Base-by-base conservation (phyloP, 148 eudicot genomes). In the Spergularia bocconei region DNA sequence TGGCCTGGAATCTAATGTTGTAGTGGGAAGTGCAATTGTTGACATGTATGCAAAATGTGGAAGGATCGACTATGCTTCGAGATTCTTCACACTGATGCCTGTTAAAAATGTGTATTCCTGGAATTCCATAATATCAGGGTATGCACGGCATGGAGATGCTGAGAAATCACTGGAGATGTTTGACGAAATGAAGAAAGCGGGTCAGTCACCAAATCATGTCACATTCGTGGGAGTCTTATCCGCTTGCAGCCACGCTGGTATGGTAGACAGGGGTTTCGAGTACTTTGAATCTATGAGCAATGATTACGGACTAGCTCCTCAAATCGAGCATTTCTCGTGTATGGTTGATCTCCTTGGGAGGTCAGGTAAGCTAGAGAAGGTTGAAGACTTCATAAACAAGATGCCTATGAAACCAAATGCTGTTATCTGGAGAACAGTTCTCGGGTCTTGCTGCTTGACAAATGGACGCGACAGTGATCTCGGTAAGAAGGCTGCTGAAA, bases 21-120 rank as follows among this genome's bases (percentile, higher is more conserved):
- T 92, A 23, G 84, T 92, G 15, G 97, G 91, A 17, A 90, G 93
- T 82, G 93, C 97, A 14, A 86, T 92, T 65, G 88, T 92, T 78
- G 97, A 90, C 87, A 92, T 92, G 97, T 92, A 92, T 67, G 84
- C 95, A 7, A 92, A 92, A 82, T 90, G 97, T 77, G 97, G 97
- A 81, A 81, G 93, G 67, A 84, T 88, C 73, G 95, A 90, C 63
- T 88, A 92, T 75, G 95, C 97, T 78, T 87, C 90, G 1, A 79
- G 83, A 51, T 83, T 86, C 71, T 92, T 92, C 53, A 80, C 79
- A 41, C 61, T 69, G 48, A 92, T 92, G 97, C 90, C 87, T 23
- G 70, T 76, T n/a, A 80, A 80, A 70, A 90, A 92, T 66, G 77
- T 87, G 13, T 90, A 88, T 74, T 86, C 97, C 50, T 92, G 97